Evolutionary conservation across 352 stramenopile species (phyloP).

Genomic region (Pythium sukuiense): DNA sequence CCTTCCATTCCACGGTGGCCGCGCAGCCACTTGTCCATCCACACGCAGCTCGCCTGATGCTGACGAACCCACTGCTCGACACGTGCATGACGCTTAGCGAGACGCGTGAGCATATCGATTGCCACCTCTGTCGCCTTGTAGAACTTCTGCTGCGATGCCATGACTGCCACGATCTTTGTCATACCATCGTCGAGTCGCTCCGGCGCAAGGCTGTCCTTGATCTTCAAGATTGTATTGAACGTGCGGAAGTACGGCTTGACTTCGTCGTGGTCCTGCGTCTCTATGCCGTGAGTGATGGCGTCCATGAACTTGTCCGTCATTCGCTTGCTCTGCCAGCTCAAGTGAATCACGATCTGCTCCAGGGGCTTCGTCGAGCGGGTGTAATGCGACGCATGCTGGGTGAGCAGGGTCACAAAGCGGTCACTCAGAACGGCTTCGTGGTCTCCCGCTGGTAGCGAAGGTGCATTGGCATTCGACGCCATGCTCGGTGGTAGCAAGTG

Average conservation of each 20-base stretch:
- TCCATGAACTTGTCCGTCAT: constrained; percentile 61
- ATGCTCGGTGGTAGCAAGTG: constrained; percentile 51
- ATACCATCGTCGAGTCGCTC: constrained; percentile 71
- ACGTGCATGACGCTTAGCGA: constrained; percentile 69
- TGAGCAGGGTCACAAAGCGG: constrained; percentile 74
- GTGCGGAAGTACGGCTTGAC: constrained; percentile 89
- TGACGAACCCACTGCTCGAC: constrained; percentile 68
- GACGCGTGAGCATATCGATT: constrained; percentile 82
- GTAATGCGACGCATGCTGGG: constrained; percentile 71
- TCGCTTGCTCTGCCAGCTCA: constrained; percentile 77
- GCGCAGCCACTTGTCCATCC: constrained; percentile 85
- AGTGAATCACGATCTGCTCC: constrained; percentile 71
- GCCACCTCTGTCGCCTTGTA: constrained; percentile 87
- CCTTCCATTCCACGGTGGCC: constrained; percentile 64
- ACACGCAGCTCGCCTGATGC: constrained; percentile 63
- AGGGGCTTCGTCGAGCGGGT: constrained; percentile 79
- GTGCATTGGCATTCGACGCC: constrained; percentile 60
- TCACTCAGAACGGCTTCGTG: constrained; percentile 72
- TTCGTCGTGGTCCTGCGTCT: constrained; percentile 81
- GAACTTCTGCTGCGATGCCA: constrained; percentile 84
- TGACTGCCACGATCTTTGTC: constrained; percentile 69
- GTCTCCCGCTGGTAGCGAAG: constrained; percentile 53
- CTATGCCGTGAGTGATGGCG: constrained; percentile 71
- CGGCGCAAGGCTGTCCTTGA: constrained; percentile 62
- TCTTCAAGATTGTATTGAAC: constrained; percentile 78